Conservation (phyloP, 805 yeast genomes). For the Yarrowia deformans region DNA sequence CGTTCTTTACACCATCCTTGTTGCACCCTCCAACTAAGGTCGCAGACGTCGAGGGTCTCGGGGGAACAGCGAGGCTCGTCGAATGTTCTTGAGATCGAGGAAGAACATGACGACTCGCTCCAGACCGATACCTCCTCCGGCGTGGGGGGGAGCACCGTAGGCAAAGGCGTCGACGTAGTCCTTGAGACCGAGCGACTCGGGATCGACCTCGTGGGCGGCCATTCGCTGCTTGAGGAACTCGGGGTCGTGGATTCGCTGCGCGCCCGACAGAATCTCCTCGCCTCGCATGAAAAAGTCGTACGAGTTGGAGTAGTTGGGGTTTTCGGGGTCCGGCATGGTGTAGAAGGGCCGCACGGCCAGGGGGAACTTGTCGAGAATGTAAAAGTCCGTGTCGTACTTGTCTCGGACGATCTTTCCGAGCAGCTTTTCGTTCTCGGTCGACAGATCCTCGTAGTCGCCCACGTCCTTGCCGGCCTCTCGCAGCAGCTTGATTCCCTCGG, state of each 20-base stretch:
- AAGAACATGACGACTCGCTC: slow-evolving; percentile 99
- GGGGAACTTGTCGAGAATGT: slow-evolving; percentile 98
- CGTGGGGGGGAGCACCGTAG: slow-evolving; percentile 98
- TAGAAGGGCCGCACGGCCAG: slow-evolving; percentile 96
- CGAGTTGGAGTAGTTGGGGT: slow-evolving; percentile 93
- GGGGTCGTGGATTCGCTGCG: slow-evolving; percentile 98
- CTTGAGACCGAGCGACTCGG: slow-evolving; percentile 78
- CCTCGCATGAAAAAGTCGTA: slow-evolving; percentile 99
- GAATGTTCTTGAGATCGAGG: slow-evolving; percentile 94
- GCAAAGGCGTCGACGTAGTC: slow-evolving; percentile 93
- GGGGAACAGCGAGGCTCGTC: slow-evolving; percentile 99
- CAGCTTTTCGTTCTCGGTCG: slow-evolving; percentile 93
- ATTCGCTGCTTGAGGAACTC: slow-evolving; percentile 81
- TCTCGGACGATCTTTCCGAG: slow-evolving; percentile 92
- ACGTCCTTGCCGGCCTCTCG: slow-evolving; percentile 83
- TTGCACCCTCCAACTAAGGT: slow-evolving; percentile 56
- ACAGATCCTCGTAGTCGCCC: slow-evolving; percentile 82
- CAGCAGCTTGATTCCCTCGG: slow-evolving; percentile 88
- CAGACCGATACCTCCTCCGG: slow-evolving; percentile 99
- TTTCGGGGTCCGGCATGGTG: slow-evolving; percentile 97
- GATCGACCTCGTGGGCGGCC: slow-evolving; percentile 81
- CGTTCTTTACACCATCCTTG: not conserved
- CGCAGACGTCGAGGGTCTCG: slow-evolving; percentile 95
- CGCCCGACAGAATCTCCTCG: slow-evolving; percentile 98
- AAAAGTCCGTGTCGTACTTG: slow-evolving; percentile 96